Conservation (phyloP, 2,329 filamentous ascomycete genomes). For the Furcasterigmium sp. region DNA sequence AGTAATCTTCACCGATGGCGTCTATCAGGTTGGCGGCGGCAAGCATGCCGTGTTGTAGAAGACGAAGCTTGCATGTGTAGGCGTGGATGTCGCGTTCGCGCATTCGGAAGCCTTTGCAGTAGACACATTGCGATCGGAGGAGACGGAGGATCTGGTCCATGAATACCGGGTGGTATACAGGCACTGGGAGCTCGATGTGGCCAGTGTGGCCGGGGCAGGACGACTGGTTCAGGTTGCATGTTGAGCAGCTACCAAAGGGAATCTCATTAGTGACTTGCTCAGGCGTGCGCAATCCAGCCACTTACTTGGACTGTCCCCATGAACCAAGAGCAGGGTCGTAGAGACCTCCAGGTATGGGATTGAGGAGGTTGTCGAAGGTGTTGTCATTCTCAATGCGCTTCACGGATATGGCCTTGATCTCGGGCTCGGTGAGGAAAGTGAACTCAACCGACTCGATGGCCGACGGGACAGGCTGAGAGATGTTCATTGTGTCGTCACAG, state of each 20-base stretch:
- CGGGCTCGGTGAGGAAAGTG: slow-evolving; percentile 71
- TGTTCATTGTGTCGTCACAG: slow-evolving; percentile 49
- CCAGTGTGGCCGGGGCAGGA: slow-evolving; percentile 89
- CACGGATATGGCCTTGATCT: slow-evolving; percentile 86
- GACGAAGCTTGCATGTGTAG: slow-evolving; percentile 76
- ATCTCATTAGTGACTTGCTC: slow-evolving; percentile 10
- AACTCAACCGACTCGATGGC: slow-evolving; percentile 86
- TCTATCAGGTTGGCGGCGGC: slow-evolving; percentile 60
- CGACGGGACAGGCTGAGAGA: slow-evolving; percentile 77
- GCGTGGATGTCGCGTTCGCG: slow-evolving; percentile 70
- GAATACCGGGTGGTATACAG: slow-evolving; percentile 94
- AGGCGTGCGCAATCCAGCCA: background rate
- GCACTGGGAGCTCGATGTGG: slow-evolving; percentile 89
- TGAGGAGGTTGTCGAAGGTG: slow-evolving; percentile 89
- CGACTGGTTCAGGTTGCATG: slow-evolving; percentile 78
- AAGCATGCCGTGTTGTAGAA: slow-evolving; percentile 80
- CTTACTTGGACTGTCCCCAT: slow-evolving; percentile 79
- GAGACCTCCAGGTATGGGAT: slow-evolving; percentile 83
- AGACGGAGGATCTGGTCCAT: slow-evolving; percentile 87
- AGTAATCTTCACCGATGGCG: slow-evolving; percentile 39
- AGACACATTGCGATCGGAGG: slow-evolving; percentile 80
- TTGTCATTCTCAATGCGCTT: slow-evolving; percentile 89
- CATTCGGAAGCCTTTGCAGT: slow-evolving; percentile 83
- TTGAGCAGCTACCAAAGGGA: slow-evolving; percentile 67
- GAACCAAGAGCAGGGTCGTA: slow-evolving; percentile 91